phyloP scores from a whole-genome alignment of 352 stramenopile genomes.

The Pythium pectinolyticum region DNA sequence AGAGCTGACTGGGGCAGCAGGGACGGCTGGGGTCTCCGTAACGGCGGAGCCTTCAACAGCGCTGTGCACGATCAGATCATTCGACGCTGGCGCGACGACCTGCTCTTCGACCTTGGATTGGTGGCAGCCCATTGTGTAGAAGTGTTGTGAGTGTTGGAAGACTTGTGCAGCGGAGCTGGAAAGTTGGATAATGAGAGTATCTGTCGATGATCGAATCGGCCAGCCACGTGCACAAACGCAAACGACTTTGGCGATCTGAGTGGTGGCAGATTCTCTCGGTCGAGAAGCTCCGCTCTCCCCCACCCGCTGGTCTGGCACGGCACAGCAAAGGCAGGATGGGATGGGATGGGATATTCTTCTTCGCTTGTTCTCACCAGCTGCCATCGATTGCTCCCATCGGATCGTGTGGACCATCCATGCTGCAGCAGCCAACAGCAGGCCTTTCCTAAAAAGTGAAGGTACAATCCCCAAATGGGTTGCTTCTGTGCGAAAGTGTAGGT shows the following conservation, averaged over 20 bases:
- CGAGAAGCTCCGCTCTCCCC: no score
- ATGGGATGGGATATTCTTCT: no score
- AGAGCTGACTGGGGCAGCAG: no score
- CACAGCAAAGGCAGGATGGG: no score
- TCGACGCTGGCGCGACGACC: slow-evolving; percentile 27
- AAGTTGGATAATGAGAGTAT: slow-evolving; percentile 19
- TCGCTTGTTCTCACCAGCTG: no score
- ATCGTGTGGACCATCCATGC: no score
- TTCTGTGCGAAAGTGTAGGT: background rate
- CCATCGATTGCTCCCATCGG: no score
- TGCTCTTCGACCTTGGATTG: slow-evolving; percentile 60
- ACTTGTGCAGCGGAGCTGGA: slow-evolving; percentile 6
- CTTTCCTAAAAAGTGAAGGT: background rate
- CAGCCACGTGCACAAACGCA: background rate
- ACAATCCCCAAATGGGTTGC: background rate
- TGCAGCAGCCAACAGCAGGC: background rate
- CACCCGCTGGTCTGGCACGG: no score
- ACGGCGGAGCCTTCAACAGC: slow-evolving; percentile 11
- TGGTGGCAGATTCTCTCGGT: background rate
- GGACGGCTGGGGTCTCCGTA: slow-evolving; percentile 8
- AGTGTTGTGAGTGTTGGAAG: slow-evolving; percentile 5
- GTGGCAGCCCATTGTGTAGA: slow-evolving; percentile 54
- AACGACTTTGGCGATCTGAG: background rate
- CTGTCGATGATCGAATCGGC: no score
- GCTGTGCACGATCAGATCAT: slow-evolving; percentile 1